Percentiles rank a stretch among this genome's conserved stretches.
Evolutionary conservation across 306 rosid genomes (phyloP).

Genomic region (Trifolium fragiferum): DNA sequence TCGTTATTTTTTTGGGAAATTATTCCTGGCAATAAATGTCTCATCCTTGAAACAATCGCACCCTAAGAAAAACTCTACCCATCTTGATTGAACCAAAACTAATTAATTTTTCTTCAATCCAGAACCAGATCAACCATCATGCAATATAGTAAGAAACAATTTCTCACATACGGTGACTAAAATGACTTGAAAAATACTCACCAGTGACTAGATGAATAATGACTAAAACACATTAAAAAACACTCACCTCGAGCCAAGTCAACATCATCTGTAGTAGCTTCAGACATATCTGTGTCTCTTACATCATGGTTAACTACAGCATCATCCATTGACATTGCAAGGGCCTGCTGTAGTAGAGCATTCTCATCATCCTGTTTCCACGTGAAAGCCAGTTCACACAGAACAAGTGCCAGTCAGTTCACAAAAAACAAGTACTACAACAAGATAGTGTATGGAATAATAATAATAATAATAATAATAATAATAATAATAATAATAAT

Average conservation of each 20-base stretch:
- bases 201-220: conserved; percentile 26
- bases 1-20: too few species aligned
- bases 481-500: too few species aligned
- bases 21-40: too few species aligned
- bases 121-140: conserved; percentile 30
- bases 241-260: conserved; percentile 90
- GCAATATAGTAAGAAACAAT: conserved; percentile 20
- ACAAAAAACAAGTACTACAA: neutral
- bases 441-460: neutral
- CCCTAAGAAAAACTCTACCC: neutral
- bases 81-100: conserved; percentile 17
- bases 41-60: too few species aligned
- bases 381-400: conserved; percentile 23
- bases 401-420: conserved; percentile 20
- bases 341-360: conserved; percentile 95
- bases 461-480: too few species aligned
- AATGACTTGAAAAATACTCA: conserved; percentile 3
- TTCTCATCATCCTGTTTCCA: conserved; percentile 66
- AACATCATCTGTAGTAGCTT: conserved; percentile 75
- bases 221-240: conserved; percentile 17
- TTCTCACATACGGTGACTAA: conserved; percentile 9
- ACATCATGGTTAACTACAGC: conserved; percentile 65
- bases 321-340: conserved; percentile 99
- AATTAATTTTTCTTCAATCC: conserved; percentile 6
- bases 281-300: conserved; percentile 90